Evolutionary conservation across 169 alveolate genomes (phyloP).

Genomic region (Theileria equi): DNA sequence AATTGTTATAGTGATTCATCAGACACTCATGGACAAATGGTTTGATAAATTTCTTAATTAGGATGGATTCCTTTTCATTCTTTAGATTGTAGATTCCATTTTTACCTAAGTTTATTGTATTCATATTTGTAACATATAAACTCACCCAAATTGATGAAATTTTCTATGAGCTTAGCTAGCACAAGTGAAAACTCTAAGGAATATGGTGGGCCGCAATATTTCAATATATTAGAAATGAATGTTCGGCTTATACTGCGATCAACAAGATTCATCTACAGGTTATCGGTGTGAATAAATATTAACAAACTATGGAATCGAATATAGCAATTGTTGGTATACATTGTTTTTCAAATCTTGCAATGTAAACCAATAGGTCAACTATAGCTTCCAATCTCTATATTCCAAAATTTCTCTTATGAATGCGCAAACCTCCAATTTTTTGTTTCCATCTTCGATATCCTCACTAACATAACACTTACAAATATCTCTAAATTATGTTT

Average conservation of each 20-base stretch:
- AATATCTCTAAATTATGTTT: slow-evolving; percentile 21
- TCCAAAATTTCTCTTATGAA: neutral
- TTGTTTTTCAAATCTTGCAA: slow-evolving; percentile 56
- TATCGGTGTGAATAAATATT: neutral
- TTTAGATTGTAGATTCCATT: slow-evolving; percentile 15
- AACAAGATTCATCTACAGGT: slow-evolving; percentile 38
- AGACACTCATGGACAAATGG: slow-evolving; percentile 53
- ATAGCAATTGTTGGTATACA: slow-evolving; percentile 36
- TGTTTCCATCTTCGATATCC: slow-evolving; percentile 24
- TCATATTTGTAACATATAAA: neutral
- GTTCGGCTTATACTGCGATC: slow-evolving; percentile 61
- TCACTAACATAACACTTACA: slow-evolving; percentile 51
- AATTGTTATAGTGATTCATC: slow-evolving; percentile 24
- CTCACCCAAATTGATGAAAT: slow-evolving; percentile 36
- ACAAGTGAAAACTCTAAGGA: slow-evolving; percentile 20
- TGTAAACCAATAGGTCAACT: slow-evolving; percentile 52
- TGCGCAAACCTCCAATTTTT: neutral
- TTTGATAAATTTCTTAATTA: slow-evolving; percentile 19
- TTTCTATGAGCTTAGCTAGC: slow-evolving; percentile 33
- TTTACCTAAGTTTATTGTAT: slow-evolving; percentile 10
- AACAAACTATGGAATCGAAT: slow-evolving; percentile 53
- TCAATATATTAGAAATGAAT: slow-evolving; percentile 41
- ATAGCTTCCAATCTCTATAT: slow-evolving; percentile 50
- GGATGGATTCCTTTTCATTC: slow-evolving; percentile 27
- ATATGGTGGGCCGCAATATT: slow-evolving; percentile 61